A percentile compares a stretch with the other conserved stretches of the same genome.
Evolutionary conservation across 1,284 basidiomycete species (phyloP).

Genomic region (Malassezia yamatoensis): DNA sequence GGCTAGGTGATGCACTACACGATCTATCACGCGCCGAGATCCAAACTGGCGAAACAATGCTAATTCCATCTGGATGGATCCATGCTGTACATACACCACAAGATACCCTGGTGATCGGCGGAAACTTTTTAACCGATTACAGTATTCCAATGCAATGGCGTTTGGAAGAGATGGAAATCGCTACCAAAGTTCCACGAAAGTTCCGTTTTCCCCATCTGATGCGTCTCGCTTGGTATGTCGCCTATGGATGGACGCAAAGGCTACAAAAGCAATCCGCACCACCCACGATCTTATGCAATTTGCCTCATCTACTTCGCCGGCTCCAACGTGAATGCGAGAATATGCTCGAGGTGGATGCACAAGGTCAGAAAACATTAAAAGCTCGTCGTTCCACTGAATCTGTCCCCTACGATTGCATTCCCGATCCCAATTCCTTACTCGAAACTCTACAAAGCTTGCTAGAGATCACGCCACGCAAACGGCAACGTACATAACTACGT

Average conservation of each 20-base stretch:
- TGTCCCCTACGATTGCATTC: constrained; percentile 11
- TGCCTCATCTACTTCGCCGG: constrained; percentile 8
- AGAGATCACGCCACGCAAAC: neutral
- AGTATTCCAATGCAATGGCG: constrained; percentile 55
- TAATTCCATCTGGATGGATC: constrained; percentile 65
- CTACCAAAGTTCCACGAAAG: constrained; percentile 84
- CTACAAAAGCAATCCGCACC: neutral
- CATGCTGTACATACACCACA: constrained; percentile 87
- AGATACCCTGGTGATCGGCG: constrained; percentile 89
- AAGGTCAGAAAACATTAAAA: neutral
- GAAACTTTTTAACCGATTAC: constrained; percentile 58
- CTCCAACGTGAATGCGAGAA: constrained; percentile 1
- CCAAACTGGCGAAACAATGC: constrained; percentile 76
- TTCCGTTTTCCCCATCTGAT: constrained; percentile 69
- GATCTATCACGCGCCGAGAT: constrained; percentile 76
- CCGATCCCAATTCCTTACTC: constrained; percentile 3
- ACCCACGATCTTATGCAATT: constrained; percentile 2
- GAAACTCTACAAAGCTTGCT: neutral
- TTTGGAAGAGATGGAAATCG: constrained; percentile 79
- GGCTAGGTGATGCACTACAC: constrained; percentile 83
- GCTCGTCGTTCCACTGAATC: constrained; percentile 8
- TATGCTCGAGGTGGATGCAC: constrained; percentile 1
- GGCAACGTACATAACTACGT: neutral
- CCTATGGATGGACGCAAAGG: constrained; percentile 24
- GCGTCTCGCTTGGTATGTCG: constrained; percentile 48